Conservation (phyloP, 495 filamentous ascomycete genomes). For the Aspergillus sclerotiicarbonarius region DNA sequence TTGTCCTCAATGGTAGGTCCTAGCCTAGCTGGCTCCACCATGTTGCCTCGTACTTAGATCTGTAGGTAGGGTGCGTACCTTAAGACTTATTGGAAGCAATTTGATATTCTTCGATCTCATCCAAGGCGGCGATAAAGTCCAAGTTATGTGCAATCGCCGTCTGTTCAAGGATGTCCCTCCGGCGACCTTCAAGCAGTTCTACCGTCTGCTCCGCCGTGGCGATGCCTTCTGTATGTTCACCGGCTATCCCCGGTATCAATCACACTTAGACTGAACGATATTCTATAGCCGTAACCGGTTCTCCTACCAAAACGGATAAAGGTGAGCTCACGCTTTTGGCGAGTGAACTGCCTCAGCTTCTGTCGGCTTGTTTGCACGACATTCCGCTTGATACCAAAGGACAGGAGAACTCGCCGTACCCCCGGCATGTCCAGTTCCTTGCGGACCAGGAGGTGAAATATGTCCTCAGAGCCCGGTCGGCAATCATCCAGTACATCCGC, state of each 20-base stretch:
- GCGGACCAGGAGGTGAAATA: conserved; percentile 64
- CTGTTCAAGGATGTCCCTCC: conserved; percentile 47
- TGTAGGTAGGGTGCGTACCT: conserved; percentile 64
- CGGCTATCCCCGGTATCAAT: conserved; percentile 2
- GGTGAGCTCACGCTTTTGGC: conserved; percentile 79
- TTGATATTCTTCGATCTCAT: conserved; percentile 81
- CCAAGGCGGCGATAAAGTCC: conserved; percentile 66
- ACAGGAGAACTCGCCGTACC: conserved; percentile 64
- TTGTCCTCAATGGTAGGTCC: conserved; percentile 48
- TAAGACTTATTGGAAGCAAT: conserved; percentile 61
- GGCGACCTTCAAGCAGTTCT: conserved; percentile 57
- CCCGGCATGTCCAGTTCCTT: conserved; percentile 76
- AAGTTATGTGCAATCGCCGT: conserved; percentile 67
- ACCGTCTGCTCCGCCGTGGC: conserved; percentile 61
- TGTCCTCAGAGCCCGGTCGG: conserved; percentile 68
- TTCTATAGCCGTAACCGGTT: conserved; percentile 61
- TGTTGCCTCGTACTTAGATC: conserved; percentile 46
- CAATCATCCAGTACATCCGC: conserved; percentile 70
- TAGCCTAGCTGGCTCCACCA: conserved; percentile 22
- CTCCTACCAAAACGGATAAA: conserved; percentile 63
- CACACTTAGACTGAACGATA: conserved; percentile 17
- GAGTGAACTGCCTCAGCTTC: conserved; percentile 61
- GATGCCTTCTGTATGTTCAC: conserved; percentile 71
- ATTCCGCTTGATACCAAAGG: conserved; percentile 65
- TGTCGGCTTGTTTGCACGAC: conserved; percentile 74